phyloP scores from a whole-genome alignment of 2,329 filamentous ascomycete species.

The Penicillium freii region DNA sequence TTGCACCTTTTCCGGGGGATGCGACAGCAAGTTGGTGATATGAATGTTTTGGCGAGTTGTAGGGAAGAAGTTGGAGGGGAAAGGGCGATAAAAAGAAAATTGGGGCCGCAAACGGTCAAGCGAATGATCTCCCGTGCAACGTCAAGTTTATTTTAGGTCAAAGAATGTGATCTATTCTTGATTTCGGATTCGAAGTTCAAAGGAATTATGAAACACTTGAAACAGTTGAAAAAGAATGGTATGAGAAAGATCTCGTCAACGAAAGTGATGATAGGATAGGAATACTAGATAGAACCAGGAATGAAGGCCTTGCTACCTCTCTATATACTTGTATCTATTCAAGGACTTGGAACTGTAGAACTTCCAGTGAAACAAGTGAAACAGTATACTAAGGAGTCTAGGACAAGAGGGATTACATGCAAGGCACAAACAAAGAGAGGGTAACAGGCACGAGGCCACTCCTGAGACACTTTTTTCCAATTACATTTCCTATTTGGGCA shows the following conservation, averaged over 20 bases:
- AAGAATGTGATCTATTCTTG: conserved; percentile 7
- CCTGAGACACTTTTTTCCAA: conserved; percentile 17
- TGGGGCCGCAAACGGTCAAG: conserved; percentile 27
- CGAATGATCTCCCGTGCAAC: conserved; percentile 20
- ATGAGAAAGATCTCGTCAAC: background rate
- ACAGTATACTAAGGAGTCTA: conserved; percentile 10
- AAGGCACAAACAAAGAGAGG: conserved; percentile 4
- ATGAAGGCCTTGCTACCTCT: conserved; percentile 10
- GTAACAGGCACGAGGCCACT: conserved; percentile 17
- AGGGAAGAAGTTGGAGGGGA: conserved; percentile 20
- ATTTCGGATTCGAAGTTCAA: background rate
- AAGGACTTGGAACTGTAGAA: background rate
- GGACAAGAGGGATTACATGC: conserved; percentile 8
- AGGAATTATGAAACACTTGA: background rate
- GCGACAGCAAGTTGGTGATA: conserved; percentile 55
- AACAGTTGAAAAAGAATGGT: background rate
- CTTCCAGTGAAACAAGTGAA: conserved; percentile 20
- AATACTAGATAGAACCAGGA: background rate
- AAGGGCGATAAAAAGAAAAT: conserved; percentile 28
- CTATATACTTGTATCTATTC: conserved; percentile 12
- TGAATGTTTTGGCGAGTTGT: conserved; percentile 50
- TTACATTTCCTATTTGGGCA: conserved; percentile 17
- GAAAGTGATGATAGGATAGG: conserved; percentile 4
- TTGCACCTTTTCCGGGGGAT: conserved; percentile 23
- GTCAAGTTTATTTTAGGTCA: conserved; percentile 4